These are phyloP conservation scores for Diaporthe velutina DNA, from an alignment of 2,329 filamentous ascomycete species.

Conservation along the genomic window DNA sequence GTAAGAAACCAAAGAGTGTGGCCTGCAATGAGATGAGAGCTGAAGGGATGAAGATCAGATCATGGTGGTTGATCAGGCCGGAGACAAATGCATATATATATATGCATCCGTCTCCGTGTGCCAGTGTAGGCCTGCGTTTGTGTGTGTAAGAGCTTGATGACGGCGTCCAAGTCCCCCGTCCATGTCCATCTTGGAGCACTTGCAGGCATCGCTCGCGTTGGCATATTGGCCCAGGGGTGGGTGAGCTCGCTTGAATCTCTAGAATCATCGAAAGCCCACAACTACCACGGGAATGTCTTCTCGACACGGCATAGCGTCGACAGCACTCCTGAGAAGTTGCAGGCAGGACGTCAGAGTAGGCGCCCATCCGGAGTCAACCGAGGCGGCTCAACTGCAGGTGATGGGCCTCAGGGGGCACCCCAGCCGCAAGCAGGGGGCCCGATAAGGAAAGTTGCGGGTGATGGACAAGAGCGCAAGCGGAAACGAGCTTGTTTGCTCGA, in stretches of 20 bases:
- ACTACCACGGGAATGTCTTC: slow-evolving; percentile 4
- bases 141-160: background rate
- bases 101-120: background rate
- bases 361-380: slow-evolving; percentile 27
- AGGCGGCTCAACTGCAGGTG: slow-evolving; percentile 16
- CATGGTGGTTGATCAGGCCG: background rate
- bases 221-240: slow-evolving; percentile 3
- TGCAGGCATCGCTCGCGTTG: background rate
- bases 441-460: background rate
- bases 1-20: slow-evolving; percentile 33
- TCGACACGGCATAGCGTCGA: slow-evolving; percentile 20
- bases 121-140: background rate
- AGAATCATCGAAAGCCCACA: slow-evolving; percentile 12
- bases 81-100: slow-evolving; percentile 15
- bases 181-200: background rate
- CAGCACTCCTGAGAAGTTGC: slow-evolving; percentile 10
- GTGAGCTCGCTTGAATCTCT: slow-evolving; percentile 3
- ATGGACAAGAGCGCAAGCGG: background rate
- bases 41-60: slow-evolving; percentile 9
- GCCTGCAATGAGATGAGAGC: slow-evolving; percentile 33
- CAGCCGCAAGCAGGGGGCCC: background rate
- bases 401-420: background rate
- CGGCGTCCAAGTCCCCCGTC: background rate
- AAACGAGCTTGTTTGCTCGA: slow-evolving; percentile 32
- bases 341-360: slow-evolving; percentile 27